Evolutionary conservation across 306 rosid species (phyloP).

Genomic region (Vigna nakashimae): DNA sequence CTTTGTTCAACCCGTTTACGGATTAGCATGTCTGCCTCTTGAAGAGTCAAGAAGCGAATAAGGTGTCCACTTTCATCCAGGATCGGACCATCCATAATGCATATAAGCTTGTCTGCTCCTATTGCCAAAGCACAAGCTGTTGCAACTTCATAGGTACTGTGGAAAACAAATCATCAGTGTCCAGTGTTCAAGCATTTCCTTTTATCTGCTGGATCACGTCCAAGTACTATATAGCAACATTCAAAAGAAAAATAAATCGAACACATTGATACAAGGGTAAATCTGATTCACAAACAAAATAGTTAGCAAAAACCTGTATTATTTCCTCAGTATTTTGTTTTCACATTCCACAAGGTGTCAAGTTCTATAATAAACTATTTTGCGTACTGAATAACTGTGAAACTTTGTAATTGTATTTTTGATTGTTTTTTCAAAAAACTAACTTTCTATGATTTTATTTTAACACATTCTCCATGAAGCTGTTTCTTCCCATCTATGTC

Average conservation of each 20-base stretch:
- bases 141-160: conserved; percentile 84
- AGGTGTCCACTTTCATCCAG: conserved; percentile 72
- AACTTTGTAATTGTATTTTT: neutral
- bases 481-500: neutral
- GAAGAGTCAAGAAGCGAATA: conserved; percentile 71
- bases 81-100: conserved; percentile 80
- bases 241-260: neutral
- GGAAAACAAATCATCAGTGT: conserved; percentile 43
- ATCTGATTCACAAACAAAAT: conserved; percentile 8
- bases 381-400: neutral
- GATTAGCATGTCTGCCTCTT: conserved; percentile 77
- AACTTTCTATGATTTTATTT: conserved; percentile 26
- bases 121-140: conserved; percentile 83
- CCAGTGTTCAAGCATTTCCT: conserved; percentile 2
- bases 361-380: neutral
- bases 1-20: conserved; percentile 75
- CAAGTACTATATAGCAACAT: conserved; percentile 10
- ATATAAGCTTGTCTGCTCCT: conserved; percentile 79
- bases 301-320: neutral
- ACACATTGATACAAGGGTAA: conserved; percentile 6
- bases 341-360: neutral
- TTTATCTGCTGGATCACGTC: neutral
- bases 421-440: neutral
- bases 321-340: conserved; percentile 28
- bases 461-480: conserved; percentile 2